A percentile compares a stretch with the other conserved stretches of the same genome.
phyloP scores from a whole-genome alignment of 257 asterid genomes.

The Schizonepeta tenuifolia region DNA sequence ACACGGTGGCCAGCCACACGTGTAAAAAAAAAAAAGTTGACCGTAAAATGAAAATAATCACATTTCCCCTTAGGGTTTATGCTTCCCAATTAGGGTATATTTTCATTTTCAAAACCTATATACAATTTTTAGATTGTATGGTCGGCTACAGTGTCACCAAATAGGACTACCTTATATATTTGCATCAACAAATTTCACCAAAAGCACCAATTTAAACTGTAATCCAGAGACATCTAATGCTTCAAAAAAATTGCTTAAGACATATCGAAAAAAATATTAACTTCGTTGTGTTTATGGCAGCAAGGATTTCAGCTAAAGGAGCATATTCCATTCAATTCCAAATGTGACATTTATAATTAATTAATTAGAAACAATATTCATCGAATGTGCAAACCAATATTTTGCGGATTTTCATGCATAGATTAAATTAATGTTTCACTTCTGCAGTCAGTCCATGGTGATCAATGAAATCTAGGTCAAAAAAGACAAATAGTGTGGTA shows the following conservation, averaged over 20 bases:
- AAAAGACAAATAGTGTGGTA: slow-evolving; percentile 6
- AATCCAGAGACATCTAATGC: not conserved
- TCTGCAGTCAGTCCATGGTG: slow-evolving; percentile 22
- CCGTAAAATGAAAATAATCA: no score
- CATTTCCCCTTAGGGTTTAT: no score
- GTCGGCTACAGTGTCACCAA: no score
- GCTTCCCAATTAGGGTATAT: no score
- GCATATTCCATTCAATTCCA: not conserved
- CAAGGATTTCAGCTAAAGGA: not conserved
- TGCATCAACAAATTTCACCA: no score
- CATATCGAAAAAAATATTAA: not conserved
- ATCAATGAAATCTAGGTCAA: slow-evolving; percentile 5
- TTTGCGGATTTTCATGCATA: not conserved
- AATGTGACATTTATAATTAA: not conserved
- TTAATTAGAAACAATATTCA: not conserved
- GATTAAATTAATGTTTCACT: not conserved
- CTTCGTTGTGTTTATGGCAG: not conserved
- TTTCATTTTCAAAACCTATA: no score
- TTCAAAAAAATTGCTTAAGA: not conserved
- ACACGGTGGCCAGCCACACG: no score
- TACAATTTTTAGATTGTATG: no score
- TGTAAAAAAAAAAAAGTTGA: no score
- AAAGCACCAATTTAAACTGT: not conserved
- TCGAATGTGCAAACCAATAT: not conserved
- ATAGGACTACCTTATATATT: no score